These are phyloP conservation scores for Clitoria ternatea DNA, from an alignment of 306 rosid species.

Conservation along the genomic window DNA sequence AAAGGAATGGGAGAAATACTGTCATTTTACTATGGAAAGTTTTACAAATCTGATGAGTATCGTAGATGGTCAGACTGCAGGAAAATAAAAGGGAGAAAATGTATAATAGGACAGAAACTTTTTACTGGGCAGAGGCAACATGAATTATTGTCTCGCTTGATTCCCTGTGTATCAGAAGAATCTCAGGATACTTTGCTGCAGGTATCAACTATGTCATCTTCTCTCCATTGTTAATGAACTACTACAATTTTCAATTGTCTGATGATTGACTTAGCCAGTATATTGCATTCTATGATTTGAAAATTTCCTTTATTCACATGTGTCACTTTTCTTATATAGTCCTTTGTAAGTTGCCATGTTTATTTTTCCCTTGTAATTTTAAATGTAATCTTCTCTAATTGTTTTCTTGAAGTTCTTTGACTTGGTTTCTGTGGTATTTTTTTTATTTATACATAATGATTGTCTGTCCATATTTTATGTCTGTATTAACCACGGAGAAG, in stretches of 20 bases:
- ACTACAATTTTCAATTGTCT: background rate
- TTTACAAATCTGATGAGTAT: constrained; percentile 56
- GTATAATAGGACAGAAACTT: constrained; percentile 56
- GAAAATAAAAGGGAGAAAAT: constrained; percentile 51
- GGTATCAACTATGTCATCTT: constrained; percentile 38
- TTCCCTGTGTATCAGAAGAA: constrained; percentile 47
- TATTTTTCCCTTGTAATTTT: background rate
- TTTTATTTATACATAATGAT: background rate
- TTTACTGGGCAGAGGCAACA: constrained; percentile 71
- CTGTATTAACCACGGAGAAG: background rate
- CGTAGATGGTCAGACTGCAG: constrained; percentile 58
- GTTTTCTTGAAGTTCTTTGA: background rate
- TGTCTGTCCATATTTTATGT: background rate
- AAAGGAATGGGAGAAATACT: constrained; percentile 52
- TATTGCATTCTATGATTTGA: constrained; percentile 5
- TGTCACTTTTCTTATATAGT: background rate
- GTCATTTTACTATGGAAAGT: constrained; percentile 67
- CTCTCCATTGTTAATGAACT: background rate
- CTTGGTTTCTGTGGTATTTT: background rate
- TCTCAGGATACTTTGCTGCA: constrained; percentile 40
- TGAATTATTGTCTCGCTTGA: constrained; percentile 59
- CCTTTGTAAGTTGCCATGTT: background rate
- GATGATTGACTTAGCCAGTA: background rate
- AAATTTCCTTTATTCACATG: background rate
- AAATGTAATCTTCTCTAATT: background rate